These are phyloP conservation scores for Scalesia atractyloides DNA, from an alignment of 129 eudicot species.

Conservation along the genomic window DNA sequence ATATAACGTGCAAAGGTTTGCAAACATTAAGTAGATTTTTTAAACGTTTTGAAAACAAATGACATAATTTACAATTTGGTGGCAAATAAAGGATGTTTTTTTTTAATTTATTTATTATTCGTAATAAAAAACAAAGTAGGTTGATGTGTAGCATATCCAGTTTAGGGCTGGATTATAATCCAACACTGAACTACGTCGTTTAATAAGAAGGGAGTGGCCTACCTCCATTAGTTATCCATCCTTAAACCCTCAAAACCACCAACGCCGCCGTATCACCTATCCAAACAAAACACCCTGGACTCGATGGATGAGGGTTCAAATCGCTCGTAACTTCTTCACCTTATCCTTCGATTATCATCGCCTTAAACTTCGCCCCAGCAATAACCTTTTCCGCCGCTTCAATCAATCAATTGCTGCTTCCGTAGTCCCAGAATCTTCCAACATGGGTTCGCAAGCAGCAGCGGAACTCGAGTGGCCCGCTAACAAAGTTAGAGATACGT, in stretches of 20 bases:
- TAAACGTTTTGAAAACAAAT: too few relatives aligned
- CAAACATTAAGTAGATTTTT: too few relatives aligned
- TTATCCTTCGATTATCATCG: neutral
- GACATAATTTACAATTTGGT: too few relatives aligned
- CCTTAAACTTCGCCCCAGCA: neutral
- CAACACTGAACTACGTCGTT: slow-evolving; percentile 22
- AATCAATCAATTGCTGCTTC: slow-evolving; percentile 23
- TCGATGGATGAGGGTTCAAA: slow-evolving; percentile 40
- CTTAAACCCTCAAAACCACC: slow-evolving; percentile 26
- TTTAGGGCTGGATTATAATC: too few relatives aligned
- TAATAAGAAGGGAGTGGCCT: neutral
- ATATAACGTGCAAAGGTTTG: too few relatives aligned
- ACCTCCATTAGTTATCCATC: slow-evolving; percentile 22
- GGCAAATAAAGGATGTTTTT: too few relatives aligned
- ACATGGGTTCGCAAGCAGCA: slow-evolving; percentile 57
- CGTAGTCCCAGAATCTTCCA: neutral
- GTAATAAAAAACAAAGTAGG: too few relatives aligned
- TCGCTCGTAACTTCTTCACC: slow-evolving; percentile 17
- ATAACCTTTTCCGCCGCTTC: neutral
- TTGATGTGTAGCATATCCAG: too few relatives aligned
- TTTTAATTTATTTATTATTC: too few relatives aligned
- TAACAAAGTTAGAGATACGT: slow-evolving; percentile 60
- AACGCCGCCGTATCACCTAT: slow-evolving; percentile 29
- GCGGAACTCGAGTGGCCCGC: slow-evolving; percentile 83
- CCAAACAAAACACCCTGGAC: neutral